phyloP scores from a whole-genome alignment of 495 filamentous ascomycete genomes.

The Aspergillus carlsbadensis region DNA sequence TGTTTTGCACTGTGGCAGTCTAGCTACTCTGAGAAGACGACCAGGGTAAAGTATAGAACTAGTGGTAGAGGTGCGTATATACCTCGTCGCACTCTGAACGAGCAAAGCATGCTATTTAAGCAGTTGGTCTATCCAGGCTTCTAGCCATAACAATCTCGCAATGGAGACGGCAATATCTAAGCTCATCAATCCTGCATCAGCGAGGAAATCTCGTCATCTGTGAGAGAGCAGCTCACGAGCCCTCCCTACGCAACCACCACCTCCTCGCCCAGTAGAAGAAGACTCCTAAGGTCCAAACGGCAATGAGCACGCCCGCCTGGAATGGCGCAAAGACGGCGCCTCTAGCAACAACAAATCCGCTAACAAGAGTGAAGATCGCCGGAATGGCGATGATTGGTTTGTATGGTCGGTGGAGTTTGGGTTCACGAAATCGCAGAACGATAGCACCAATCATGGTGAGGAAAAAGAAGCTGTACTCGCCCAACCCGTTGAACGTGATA shows the following conservation, averaged over 20 bases:
- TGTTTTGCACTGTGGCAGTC: too few species aligned
- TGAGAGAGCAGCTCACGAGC: too few species aligned
- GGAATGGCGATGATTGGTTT: slow-evolving; percentile 18
- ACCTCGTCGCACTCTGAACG: too few species aligned
- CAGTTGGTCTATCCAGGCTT: too few species aligned
- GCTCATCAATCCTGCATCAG: too few species aligned
- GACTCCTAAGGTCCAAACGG: slow-evolving; percentile 16
- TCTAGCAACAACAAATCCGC: slow-evolving; percentile 18
- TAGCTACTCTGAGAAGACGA: too few species aligned
- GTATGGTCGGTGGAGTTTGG: slow-evolving; percentile 16
- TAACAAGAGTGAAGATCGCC: slow-evolving; percentile 14
- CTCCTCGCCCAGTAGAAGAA: slow-evolving; percentile 4
- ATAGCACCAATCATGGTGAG: slow-evolving; percentile 21
- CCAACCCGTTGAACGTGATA: slow-evolving; percentile 22
- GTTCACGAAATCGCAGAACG: slow-evolving; percentile 17
- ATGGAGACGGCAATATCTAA: too few species aligned
- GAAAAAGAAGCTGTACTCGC: slow-evolving; percentile 22
- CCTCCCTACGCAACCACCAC: not conserved
- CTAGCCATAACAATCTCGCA: too few species aligned
- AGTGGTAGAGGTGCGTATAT: too few species aligned
- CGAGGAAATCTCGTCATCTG: too few species aligned
- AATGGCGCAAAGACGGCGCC: slow-evolving; percentile 19
- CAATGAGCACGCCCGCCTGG: slow-evolving; percentile 14
- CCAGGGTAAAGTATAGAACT: too few species aligned
- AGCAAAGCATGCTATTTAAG: too few species aligned